Percentiles rank a stretch among this genome's conserved stretches.
These are phyloP conservation scores for Ustilago tritici DNA, from an alignment of 1,284 basidiomycete species.

Conservation along the genomic window DNA sequence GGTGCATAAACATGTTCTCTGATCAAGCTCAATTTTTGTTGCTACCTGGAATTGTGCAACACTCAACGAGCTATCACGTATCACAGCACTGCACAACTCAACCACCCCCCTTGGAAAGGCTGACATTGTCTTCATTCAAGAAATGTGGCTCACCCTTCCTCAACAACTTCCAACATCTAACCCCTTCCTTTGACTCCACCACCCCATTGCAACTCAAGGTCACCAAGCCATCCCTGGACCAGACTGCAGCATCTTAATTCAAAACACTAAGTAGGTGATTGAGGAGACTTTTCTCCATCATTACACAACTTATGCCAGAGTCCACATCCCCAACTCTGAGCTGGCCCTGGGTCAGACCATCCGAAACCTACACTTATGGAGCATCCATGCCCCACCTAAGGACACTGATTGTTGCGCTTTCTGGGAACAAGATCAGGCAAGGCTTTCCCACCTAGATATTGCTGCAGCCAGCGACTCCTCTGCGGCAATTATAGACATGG, in stretches of 20 bases:
- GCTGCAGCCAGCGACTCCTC: no score
- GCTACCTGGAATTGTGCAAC: neutral
- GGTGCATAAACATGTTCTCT: neutral
- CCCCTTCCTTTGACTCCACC: neutral
- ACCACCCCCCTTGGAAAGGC: neutral
- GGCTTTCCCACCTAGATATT: neutral
- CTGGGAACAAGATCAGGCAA: neutral
- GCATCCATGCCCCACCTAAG: neutral
- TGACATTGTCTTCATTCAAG: slow-evolving; percentile 1
- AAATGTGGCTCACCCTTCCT: neutral
- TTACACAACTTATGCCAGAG: neutral
- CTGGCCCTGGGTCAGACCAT: neutral
- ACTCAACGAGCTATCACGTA: neutral
- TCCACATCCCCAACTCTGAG: neutral
- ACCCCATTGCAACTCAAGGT: neutral
- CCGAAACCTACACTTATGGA: neutral
- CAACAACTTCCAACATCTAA: neutral
- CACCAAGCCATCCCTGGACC: neutral
- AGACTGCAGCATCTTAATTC: neutral
- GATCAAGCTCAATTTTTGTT: neutral
- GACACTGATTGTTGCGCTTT: neutral
- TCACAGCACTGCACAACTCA: neutral
- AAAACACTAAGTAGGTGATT: neutral
- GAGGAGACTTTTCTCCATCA: neutral
- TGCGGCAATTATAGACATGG: neutral